Base-by-base conservation (phyloP, 2,329 filamentous ascomycete species). In the Colletotrichum sansevieriae region DNA sequence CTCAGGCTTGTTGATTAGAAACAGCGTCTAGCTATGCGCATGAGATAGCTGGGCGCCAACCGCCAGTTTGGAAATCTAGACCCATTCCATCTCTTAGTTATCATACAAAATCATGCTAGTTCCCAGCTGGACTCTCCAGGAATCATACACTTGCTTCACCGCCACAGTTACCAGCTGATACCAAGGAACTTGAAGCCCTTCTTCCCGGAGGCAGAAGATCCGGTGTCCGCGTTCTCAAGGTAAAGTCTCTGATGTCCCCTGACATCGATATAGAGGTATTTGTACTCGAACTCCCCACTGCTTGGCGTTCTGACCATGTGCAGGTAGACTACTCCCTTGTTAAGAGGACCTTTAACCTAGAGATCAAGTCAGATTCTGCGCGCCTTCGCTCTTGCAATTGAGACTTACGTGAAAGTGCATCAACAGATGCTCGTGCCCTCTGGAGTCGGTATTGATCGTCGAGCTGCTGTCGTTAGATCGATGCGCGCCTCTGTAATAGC, bases 391-490 rank as follows among this genome's bases (percentile, higher is more conserved):
- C 37, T 33, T 15, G 22, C 7, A 15, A 4, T 33, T 6, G 33
- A 22, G 11, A 37, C 88, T 74, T 81, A 92, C 91, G 77, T 96
- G 90, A 78, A 98, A 98, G 73, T 94, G 90, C 87, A 98, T 94
- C 71, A 89, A 82, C 71, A 98, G 78, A 78, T 98, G 94, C 71
- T 97, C 91, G 20, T 90, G 90, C 4, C 95, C 95, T 70, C 89
- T 85, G 11, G 85, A 82, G 76, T 98, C 95, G 7, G 87, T 93
- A 70, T 88, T 88, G 22, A 88, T 82, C 0, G 86, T 89, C 1
- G 91, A 91, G 4, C 90, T 92, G 71, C 2, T 51, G n/a, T 44
- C 33, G 58, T 82, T 56, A 81, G 82, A 10, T 8, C 4, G 35
- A 20, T 1, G 2, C 4, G 35, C 8, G 11, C 22, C 11, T 18